Conservation (phyloP, 192 early-diverging fungal genomes). For the Entomortierella lignicola region DNA sequence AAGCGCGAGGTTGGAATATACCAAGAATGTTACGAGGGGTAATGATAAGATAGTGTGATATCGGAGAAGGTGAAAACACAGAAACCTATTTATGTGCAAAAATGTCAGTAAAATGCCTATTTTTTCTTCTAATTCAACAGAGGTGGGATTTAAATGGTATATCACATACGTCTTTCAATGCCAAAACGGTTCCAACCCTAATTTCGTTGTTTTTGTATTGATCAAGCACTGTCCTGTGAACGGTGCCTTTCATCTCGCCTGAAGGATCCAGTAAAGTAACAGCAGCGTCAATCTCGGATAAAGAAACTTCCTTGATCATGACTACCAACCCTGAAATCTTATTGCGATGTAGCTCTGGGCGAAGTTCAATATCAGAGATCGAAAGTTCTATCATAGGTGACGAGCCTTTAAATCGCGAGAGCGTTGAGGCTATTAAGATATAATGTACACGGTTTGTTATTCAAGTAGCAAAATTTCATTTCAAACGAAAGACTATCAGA, state of each 20-base stretch:
- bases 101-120: too few species aligned
- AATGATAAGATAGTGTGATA: constrained; percentile 49
- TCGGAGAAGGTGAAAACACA: constrained; percentile 32
- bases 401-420: constrained; percentile 5
- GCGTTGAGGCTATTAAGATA: constrained; percentile 27
- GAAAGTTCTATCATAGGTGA: constrained; percentile 10
- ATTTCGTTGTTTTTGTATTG: constrained; percentile 52
- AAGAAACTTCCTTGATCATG: constrained; percentile 33
- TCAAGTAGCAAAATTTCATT: not conserved
- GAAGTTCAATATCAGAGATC: constrained; percentile 30
- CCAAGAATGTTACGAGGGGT: constrained; percentile 19
- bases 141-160: too few species aligned
- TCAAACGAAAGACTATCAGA: not conserved
- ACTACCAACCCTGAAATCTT: constrained; percentile 29
- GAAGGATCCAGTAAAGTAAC: constrained; percentile 46
- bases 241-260: constrained; percentile 44
- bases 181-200: constrained; percentile 35
- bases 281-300: constrained; percentile 43
- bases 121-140: too few species aligned
- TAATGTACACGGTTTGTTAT: not conserved
- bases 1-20: constrained; percentile 13
- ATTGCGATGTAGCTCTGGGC: constrained; percentile 15
- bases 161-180: constrained; percentile 34
- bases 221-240: constrained; percentile 37
- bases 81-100: constrained; percentile 21